Percentiles rank a stretch among this genome's conserved stretches.
phyloP scores from a whole-genome alignment of 495 filamentous ascomycete genomes.

The Aspergillus sparsus region DNA sequence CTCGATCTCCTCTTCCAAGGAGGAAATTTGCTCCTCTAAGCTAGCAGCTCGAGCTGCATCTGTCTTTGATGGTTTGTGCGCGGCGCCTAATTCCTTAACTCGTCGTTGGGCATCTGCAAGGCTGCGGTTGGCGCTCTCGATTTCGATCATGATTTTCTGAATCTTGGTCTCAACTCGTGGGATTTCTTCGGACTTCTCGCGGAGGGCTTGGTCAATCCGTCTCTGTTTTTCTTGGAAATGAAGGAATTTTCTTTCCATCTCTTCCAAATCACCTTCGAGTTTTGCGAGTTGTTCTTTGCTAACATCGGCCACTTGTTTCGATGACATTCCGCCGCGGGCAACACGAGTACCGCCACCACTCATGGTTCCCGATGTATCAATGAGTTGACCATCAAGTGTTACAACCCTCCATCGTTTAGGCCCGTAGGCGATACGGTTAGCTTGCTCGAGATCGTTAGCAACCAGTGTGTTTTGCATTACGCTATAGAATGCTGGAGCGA shows the following conservation, averaged over 20 bases:
- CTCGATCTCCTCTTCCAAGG: conserved; percentile 74
- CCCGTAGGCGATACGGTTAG: conserved; percentile 94
- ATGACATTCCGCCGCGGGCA: conserved; percentile 91
- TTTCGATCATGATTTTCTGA: conserved; percentile 87
- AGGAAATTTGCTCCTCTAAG: conserved; percentile 74
- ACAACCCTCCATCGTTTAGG: conserved; percentile 92
- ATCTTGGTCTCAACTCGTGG: conserved; percentile 85
- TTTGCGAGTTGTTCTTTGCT: conserved; percentile 85
- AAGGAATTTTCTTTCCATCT: conserved; percentile 75
- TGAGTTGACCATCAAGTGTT: conserved; percentile 90
- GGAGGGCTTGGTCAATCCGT: conserved; percentile 70
- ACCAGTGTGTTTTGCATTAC: conserved; percentile 92
- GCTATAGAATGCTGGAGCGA: conserved; percentile 90
- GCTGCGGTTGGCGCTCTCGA: conserved; percentile 83
- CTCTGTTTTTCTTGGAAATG: conserved; percentile 78
- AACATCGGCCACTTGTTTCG: conserved; percentile 82
- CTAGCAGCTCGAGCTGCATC: conserved; percentile 68
- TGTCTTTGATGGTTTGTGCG: conserved; percentile 74
- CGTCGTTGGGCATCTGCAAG: conserved; percentile 80
- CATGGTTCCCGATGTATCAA: conserved; percentile 98
- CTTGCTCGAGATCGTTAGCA: conserved; percentile 87
- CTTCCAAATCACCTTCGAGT: conserved; percentile 82
- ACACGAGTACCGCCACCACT: conserved; percentile 90
- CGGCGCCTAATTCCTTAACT: conserved; percentile 75
- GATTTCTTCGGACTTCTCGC: conserved; percentile 75